Base-by-base conservation (phyloP, 2,329 filamentous ascomycete species). In the Penicillium sp. region DNA sequence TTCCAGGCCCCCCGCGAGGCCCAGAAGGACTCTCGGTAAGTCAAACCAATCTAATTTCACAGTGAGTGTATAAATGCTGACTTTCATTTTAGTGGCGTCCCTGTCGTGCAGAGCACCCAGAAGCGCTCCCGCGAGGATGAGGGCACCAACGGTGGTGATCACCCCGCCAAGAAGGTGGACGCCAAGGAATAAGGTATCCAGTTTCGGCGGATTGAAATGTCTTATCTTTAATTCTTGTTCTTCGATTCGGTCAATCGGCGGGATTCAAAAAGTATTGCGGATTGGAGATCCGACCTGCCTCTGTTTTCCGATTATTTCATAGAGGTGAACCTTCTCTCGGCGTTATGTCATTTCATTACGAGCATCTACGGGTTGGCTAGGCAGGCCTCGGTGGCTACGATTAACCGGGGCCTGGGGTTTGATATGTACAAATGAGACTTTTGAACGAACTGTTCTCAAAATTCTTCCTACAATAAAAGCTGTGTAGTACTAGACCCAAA, bases 151-250 rank as follows among this genome's bases (percentile, higher is more conserved):
- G 72, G 69, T 25, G 72, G 69, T 16, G 74, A 75, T 36, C 73
- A 71, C 57, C 74, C 76, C 21, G 66, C 75, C 25, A 82, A 82
- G 72, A 82, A 82, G 68, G 73, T 78, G 39, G 79, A 81, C 65
- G 64, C 69, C 51, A 79, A 78, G 70, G 73, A 76, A 62, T 76
- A 70, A 70, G 57, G 41, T 21, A 41, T 51, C 52, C 29, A 23
- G 10, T 41, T 34, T 39, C 16, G 5, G 38, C 38, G 16, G 34
- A 38, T 40, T 39, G 33, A 27, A 53, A 47, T 46, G 31, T 33
- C 41, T 46, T 46, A 27, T 45, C 51, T 60, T 60, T 61, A 41
- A 43, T 63, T 61, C 53, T 55, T 62, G 51, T 58, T 57, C 53
- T 60, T 48, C 62, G 36, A 39, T 49, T 55, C 48, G 59, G 53